Conservation (phyloP, 1,284 basidiomycete species). For the Sanghuangporus sanghuang region DNA sequence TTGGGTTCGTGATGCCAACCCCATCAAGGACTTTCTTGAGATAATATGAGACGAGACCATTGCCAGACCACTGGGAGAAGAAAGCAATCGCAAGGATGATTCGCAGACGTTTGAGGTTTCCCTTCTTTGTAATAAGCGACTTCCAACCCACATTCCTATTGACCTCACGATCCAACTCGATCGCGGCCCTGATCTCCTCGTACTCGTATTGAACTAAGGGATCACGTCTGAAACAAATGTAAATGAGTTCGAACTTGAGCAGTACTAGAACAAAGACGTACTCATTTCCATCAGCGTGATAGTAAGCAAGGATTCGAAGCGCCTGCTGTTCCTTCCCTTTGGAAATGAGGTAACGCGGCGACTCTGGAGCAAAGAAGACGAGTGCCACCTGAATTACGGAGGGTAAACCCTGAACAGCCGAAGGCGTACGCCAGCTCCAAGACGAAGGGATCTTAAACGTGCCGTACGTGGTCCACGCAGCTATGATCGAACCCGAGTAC, state of each 20-base stretch:
- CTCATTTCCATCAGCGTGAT: slow-evolving; percentile 49
- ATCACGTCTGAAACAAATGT: slow-evolving; percentile 33
- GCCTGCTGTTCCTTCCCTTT: slow-evolving; percentile 47
- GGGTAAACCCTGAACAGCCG: slow-evolving; percentile 54
- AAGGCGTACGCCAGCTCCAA: slow-evolving; percentile 61
- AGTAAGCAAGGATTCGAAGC: slow-evolving; percentile 44
- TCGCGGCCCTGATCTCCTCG: slow-evolving; percentile 54
- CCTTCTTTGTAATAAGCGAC: slow-evolving; percentile 43
- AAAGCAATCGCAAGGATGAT: slow-evolving; percentile 54
- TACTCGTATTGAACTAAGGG: slow-evolving; percentile 58
- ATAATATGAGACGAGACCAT: slow-evolving; percentile 44
- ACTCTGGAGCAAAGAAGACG: slow-evolving; percentile 54
- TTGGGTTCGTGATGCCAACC: slow-evolving; percentile 44
- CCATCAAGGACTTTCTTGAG: slow-evolving; percentile 33
- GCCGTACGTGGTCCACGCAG: slow-evolving; percentile 55
- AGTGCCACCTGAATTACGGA: slow-evolving; percentile 49
- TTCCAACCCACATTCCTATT: slow-evolving; percentile 42
- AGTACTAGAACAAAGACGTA: slow-evolving; percentile 23
- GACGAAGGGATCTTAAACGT: slow-evolving; percentile 46
- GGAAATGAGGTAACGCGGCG: slow-evolving; percentile 54
- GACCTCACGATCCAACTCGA: slow-evolving; percentile 41
- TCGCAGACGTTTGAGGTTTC: slow-evolving; percentile 48
- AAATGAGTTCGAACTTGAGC: background rate
- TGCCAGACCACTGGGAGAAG: slow-evolving; percentile 64
- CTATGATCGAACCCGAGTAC: slow-evolving; percentile 29